A percentile compares a stretch with the other conserved stretches of the same genome.
Evolutionary conservation across 345 rosid genomes (phyloP).

Genomic region (Syzygium oleosum): DNA sequence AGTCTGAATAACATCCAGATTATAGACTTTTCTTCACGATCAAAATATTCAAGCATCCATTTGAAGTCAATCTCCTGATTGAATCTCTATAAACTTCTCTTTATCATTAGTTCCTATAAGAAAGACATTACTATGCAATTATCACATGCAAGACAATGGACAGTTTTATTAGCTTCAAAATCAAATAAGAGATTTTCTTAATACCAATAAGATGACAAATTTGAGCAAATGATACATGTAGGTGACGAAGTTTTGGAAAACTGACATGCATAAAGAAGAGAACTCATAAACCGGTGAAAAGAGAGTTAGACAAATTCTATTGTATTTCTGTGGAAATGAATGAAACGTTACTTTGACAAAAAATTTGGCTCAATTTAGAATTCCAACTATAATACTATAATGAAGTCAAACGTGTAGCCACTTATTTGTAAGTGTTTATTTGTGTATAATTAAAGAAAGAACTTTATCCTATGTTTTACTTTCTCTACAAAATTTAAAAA

Average conservation of each 20-base stretch:
- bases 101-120: no score
- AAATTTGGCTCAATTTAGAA: neutral
- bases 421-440: neutral
- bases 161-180: no score
- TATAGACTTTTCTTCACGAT: no score
- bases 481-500: neutral
- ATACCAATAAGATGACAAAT: neutral
- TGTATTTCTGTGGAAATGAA: no score
- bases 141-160: no score
- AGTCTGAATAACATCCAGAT: no score
- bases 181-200: no score
- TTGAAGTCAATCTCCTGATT: no score
- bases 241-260: neutral
- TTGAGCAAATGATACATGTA: neutral
- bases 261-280: neutral
- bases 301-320: neutral
- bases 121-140: no score
- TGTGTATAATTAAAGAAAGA: neutral
- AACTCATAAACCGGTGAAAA: neutral
- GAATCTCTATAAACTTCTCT: no score
- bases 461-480: neutral
- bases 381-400: neutral
- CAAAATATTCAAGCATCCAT: no score
- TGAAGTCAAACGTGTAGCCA: neutral
- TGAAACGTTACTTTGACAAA: no score